These are phyloP conservation scores for Excoecaria agallocha DNA, from an alignment of 345 rosid genomes.

Conservation along the genomic window DNA sequence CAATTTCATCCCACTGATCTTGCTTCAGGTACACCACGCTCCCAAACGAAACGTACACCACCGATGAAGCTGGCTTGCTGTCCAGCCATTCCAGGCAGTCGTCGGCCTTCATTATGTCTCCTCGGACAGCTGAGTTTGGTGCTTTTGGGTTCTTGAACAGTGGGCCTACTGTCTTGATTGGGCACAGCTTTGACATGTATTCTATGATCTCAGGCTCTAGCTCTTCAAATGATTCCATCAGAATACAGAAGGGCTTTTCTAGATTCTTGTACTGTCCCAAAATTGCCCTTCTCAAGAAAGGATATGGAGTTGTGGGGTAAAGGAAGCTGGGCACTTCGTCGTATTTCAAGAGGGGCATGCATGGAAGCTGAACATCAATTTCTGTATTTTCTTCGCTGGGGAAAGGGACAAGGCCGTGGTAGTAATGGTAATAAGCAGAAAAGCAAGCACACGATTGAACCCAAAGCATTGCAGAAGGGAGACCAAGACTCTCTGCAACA, in stretches of 20 bases:
- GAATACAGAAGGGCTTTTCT: constrained; percentile 59
- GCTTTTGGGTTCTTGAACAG: constrained; percentile 49
- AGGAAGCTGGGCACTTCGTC: constrained; percentile 88
- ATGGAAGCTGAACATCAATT: constrained; percentile 61
- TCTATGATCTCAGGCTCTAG: constrained; percentile 64
- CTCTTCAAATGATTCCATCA: constrained; percentile 70
- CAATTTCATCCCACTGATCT: constrained; percentile 75
- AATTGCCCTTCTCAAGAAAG: constrained; percentile 46
- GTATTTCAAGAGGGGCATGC: constrained; percentile 61
- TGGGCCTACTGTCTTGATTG: constrained; percentile 54
- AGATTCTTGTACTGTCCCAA: constrained; percentile 57
- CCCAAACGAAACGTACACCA: constrained; percentile 83
- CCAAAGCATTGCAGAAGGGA: constrained; percentile 92
- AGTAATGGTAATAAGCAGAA: constrained; percentile 60
- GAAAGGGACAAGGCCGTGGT: constrained; percentile 52
- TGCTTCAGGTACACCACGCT: constrained; percentile 59
- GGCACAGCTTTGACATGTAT: constrained; percentile 55
- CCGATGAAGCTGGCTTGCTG: constrained; percentile 54
- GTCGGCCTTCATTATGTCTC: constrained; percentile 50
- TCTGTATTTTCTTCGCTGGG: constrained; percentile 57
- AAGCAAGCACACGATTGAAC: constrained; percentile 88
- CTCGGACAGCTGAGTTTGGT: constrained; percentile 35
- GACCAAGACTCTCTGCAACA: constrained; percentile 59
- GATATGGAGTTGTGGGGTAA: constrained; percentile 50
- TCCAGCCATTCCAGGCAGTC: constrained; percentile 77